A percentile compares a stretch with the other conserved stretches of the same genome.
Evolutionary conservation across 805 yeast species (phyloP).

Genomic region (Isabelozyma rhagii): DNA sequence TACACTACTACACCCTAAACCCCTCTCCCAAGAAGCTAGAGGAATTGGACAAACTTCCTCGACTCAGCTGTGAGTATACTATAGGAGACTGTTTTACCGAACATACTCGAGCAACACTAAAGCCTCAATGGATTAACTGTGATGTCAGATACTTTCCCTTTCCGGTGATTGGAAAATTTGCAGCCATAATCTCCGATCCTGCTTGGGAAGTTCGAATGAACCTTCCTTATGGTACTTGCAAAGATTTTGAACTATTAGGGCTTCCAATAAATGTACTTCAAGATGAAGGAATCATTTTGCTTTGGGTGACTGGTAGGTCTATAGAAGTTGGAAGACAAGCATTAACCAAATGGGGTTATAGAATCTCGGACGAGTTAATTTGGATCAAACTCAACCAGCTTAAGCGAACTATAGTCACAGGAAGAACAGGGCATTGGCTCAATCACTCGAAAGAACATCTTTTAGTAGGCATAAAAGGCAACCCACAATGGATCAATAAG

Average conservation of each 20-base stretch:
- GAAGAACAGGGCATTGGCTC: constrained; percentile 96
- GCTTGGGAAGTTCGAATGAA: constrained; percentile 97
- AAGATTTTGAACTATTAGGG: constrained; percentile 67
- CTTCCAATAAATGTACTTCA: constrained; percentile 69
- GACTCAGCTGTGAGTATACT: constrained; percentile 36
- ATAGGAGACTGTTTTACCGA: constrained; percentile 46
- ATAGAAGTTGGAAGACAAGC: constrained; percentile 84
- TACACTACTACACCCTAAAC: constrained; percentile 64
- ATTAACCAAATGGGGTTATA: constrained; percentile 78
- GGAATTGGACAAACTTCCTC: constrained; percentile 5
- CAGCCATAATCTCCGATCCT: constrained; percentile 84
- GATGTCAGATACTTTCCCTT: constrained; percentile 78
- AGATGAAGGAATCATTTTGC: constrained; percentile 75
- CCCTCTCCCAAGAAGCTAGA: constrained; percentile 23
- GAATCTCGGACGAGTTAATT: constrained; percentile 70
- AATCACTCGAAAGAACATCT: constrained; percentile 93
- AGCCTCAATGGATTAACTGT: constrained; percentile 85
- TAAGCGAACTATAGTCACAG: constrained; percentile 86
- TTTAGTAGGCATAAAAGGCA: constrained; percentile 80
- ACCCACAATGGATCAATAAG: constrained; percentile 66
- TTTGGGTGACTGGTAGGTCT: constrained; percentile 96
- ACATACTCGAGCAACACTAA: constrained; percentile 31
- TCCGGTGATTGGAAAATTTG: constrained; percentile 70
- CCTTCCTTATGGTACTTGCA: constrained; percentile 71
- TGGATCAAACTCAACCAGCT: constrained; percentile 93